Evolutionary conservation across 1,284 basidiomycete species (phyloP).

Genomic region (Apiotrichum mycotoxinovorans): DNA sequence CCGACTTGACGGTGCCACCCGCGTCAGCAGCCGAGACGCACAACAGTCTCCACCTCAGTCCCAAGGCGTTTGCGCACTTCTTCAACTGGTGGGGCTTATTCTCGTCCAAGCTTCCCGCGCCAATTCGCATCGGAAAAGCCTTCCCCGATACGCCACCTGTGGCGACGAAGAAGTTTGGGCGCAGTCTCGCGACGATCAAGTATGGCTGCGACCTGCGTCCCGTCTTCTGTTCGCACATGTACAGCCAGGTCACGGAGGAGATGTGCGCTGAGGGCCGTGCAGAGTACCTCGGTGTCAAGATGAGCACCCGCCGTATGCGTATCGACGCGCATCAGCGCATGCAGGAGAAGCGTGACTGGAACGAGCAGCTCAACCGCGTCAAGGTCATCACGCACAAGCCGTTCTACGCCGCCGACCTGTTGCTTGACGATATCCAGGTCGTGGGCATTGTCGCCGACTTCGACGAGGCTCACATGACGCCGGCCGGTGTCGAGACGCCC

Average conservation of each 20-base stretch:
- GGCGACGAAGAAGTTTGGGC: constrained; percentile 80
- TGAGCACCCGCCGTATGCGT: constrained; percentile 72
- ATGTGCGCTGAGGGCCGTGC: constrained; percentile 76
- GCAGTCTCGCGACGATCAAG: constrained; percentile 86
- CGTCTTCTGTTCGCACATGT: constrained; percentile 82
- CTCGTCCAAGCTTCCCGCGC: constrained; percentile 71
- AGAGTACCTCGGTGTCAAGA: constrained; percentile 70
- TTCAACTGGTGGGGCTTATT: constrained; percentile 89
- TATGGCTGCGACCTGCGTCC: constrained; percentile 77
- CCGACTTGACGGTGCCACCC: constrained; percentile 6
- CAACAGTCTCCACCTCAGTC: constrained; percentile 83
- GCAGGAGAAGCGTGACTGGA: constrained; percentile 59
- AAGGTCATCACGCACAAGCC: constrained; percentile 62
- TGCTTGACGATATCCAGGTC: constrained; percentile 72
- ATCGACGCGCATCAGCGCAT: constrained; percentile 91
- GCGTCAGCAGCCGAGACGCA: constrained; percentile 39
- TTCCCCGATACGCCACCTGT: constrained; percentile 65
- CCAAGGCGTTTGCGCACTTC: constrained; percentile 84
- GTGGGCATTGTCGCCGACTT: constrained; percentile 77
- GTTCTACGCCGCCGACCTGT: constrained; percentile 88
- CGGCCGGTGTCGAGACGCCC: not conserved
- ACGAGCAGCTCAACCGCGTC: constrained; percentile 40
- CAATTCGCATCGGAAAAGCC: constrained; percentile 78
- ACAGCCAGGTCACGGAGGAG: constrained; percentile 70
- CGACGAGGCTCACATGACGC: constrained; percentile 54